Evolutionary conservation across 495 filamentous ascomycete species (phyloP).

Genomic region (Penicillium egyptiacum): DNA sequence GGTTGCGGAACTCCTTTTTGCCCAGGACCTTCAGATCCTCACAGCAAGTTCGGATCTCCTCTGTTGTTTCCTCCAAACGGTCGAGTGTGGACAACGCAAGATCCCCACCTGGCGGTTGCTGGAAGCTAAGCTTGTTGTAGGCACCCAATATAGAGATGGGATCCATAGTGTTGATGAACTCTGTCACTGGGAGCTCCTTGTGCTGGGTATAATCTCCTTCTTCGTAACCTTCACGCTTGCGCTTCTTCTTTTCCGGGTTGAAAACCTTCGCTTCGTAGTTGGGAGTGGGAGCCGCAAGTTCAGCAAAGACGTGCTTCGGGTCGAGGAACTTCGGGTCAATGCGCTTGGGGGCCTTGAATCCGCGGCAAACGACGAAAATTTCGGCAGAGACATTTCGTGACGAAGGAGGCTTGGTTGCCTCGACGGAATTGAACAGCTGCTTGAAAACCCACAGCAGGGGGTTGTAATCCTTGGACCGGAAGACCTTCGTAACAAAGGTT

Average conservation of each 20-base stretch:
- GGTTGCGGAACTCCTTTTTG: slow-evolving; percentile 87
- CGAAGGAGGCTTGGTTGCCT: slow-evolving; percentile 95
- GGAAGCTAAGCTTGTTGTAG: slow-evolving; percentile 80
- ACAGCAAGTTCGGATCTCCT: slow-evolving; percentile 83
- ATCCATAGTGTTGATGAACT: slow-evolving; percentile 93
- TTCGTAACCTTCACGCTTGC: slow-evolving; percentile 95
- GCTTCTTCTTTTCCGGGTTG: slow-evolving; percentile 94
- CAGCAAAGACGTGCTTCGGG: slow-evolving; percentile 87
- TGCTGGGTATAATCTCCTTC: slow-evolving; percentile 93
- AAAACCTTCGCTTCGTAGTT: slow-evolving; percentile 98
- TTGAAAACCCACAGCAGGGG: slow-evolving; percentile 96
- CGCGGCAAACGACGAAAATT: slow-evolving; percentile 96
- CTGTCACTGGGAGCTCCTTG: slow-evolving; percentile 81
- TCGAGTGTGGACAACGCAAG: slow-evolving; percentile 83
- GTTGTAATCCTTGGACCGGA: slow-evolving; percentile 97
- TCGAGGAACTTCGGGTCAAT: slow-evolving; percentile 94
- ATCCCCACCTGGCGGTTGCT: slow-evolving; percentile 73
- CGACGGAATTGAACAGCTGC: slow-evolving; percentile 90
- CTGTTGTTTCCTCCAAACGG: slow-evolving; percentile 87
- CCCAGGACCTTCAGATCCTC: slow-evolving; percentile 87
- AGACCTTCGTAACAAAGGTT: slow-evolving; percentile 96
- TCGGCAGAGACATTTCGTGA: slow-evolving; percentile 94
- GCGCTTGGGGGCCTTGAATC: slow-evolving; percentile 88
- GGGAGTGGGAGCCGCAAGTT: slow-evolving; percentile 81
- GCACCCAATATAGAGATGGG: slow-evolving; percentile 93